Conservation (phyloP, 2,329 filamentous ascomycete species). For the Daldinia eschscholtzii region DNA sequence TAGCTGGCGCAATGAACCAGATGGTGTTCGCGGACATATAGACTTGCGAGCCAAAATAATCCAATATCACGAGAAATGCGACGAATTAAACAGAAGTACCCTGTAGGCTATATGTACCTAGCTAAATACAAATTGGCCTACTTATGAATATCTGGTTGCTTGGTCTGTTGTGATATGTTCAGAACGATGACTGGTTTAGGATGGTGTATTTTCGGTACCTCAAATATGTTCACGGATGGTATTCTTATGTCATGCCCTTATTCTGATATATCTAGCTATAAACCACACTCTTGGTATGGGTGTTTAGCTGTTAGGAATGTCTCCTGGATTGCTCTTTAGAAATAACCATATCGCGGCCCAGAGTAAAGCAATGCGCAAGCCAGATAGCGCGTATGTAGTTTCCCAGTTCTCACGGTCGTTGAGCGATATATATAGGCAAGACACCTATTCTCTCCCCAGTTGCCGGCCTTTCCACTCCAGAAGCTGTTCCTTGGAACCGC, state of each 20-base stretch:
- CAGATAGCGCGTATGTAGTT: not conserved
- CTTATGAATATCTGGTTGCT: not conserved
- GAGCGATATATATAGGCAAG: not conserved
- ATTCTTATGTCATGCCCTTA: not conserved
- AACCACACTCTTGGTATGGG: not conserved
- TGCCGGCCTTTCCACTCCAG: no score
- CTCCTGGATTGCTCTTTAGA: not conserved
- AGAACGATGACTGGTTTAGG: no score
- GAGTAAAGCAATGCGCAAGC: not conserved
- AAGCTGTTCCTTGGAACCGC: no score
- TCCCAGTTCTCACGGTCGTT: not conserved
- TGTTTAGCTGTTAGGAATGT: not conserved
- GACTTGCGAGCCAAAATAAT: constrained; percentile 47
- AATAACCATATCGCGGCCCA: not conserved
- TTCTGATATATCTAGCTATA: not conserved
- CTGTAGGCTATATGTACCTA: constrained; percentile 3
- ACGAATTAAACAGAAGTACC: constrained; percentile 35
- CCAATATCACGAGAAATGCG: constrained; percentile 34
- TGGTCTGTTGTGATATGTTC: not conserved
- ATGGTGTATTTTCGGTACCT: not conserved
- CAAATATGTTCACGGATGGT: not conserved
- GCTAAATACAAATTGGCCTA: not conserved
- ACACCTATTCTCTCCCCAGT: no score
- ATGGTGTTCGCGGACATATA: constrained; percentile 45
- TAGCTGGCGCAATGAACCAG: constrained; percentile 41